Evolutionary conservation across 2,329 filamentous ascomycete species (phyloP).

Genomic region (Hymenotorrendiella dingleyae): DNA sequence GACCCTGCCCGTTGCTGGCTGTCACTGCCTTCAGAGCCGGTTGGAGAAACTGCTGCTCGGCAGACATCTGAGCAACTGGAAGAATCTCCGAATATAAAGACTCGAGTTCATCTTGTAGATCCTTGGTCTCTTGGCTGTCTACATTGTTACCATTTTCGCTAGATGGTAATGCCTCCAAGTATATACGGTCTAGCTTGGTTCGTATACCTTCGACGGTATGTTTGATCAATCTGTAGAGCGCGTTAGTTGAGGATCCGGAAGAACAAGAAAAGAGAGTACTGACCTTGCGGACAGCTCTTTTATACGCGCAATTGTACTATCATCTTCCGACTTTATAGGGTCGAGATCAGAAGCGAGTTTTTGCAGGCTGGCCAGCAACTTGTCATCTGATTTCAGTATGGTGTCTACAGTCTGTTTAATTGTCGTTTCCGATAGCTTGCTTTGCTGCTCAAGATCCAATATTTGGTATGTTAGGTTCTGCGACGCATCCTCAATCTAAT

Average conservation of each 20-base stretch:
- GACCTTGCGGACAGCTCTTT: constrained; percentile 53
- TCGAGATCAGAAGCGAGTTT: constrained; percentile 59
- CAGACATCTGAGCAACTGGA: constrained; percentile 64
- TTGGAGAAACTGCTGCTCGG: constrained; percentile 60
- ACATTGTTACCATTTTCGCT: constrained; percentile 6
- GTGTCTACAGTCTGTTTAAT: constrained; percentile 44
- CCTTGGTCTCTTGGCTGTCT: constrained; percentile 37
- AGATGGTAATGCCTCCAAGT: constrained; percentile 40
- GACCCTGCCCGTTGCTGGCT: constrained; percentile 37
- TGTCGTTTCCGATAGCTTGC: constrained; percentile 37
- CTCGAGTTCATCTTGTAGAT: constrained; percentile 59
- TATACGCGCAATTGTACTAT: constrained; percentile 48
- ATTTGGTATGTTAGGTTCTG: constrained; percentile 42
- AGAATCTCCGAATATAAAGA: constrained; percentile 65
- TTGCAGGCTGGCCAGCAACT: constrained; percentile 57
- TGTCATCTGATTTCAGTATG: constrained; percentile 56
- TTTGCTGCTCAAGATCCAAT: constrained; percentile 46
- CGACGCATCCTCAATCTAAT: constrained; percentile 44
- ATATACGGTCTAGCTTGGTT: constrained; percentile 49
- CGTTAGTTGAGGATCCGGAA: not conserved
- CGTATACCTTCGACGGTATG: constrained; percentile 49
- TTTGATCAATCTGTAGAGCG: constrained; percentile 44
- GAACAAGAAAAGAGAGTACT: constrained; percentile 1
- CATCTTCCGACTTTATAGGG: constrained; percentile 44
- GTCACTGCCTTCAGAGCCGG: constrained; percentile 48